Evolutionary conservation across 2,329 filamentous ascomycete genomes (phyloP).

Genomic region (Penicillium brevicompactum): DNA sequence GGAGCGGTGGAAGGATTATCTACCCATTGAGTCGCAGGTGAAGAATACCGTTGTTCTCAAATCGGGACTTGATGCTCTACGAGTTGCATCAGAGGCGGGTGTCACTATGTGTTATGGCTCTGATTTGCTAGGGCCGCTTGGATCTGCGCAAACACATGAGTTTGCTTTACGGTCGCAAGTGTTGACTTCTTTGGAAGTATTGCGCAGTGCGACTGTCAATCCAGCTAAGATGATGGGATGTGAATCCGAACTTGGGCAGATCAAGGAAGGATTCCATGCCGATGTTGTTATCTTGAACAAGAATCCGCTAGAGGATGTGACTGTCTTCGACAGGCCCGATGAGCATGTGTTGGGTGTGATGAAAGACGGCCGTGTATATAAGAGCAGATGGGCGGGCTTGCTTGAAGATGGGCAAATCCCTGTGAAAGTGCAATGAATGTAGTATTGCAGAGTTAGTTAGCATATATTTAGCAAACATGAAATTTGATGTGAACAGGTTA

Average conservation of each 20-base stretch:
- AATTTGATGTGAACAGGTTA: no score
- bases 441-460: no score
- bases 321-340: slow-evolving; percentile 52
- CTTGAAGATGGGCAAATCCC: slow-evolving; percentile 24
- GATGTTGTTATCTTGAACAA: slow-evolving; percentile 55
- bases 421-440: slow-evolving; percentile 13
- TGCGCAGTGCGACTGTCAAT: slow-evolving; percentile 56
- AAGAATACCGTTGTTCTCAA: slow-evolving; percentile 55
- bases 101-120: slow-evolving; percentile 60
- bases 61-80: slow-evolving; percentile 49
- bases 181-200: slow-evolving; percentile 43
- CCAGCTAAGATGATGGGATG: slow-evolving; percentile 53
- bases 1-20: slow-evolving; percentile 33
- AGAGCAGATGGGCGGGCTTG: slow-evolving; percentile 31
- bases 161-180: slow-evolving; percentile 50
- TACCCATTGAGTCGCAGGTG: slow-evolving; percentile 38
- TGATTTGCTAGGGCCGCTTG: slow-evolving; percentile 55
- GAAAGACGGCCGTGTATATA: slow-evolving; percentile 56
- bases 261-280: slow-evolving; percentile 53
- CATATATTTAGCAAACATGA: no score
- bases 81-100: slow-evolving; percentile 54
- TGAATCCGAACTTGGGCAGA: slow-evolving; percentile 51
- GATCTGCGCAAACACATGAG: slow-evolving; percentile 50
- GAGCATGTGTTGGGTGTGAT: slow-evolving; percentile 54
- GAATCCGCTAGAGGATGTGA: slow-evolving; percentile 59